Conservation (phyloP, 1,284 basidiomycete species). For the Rhizoctonia solani region DNA sequence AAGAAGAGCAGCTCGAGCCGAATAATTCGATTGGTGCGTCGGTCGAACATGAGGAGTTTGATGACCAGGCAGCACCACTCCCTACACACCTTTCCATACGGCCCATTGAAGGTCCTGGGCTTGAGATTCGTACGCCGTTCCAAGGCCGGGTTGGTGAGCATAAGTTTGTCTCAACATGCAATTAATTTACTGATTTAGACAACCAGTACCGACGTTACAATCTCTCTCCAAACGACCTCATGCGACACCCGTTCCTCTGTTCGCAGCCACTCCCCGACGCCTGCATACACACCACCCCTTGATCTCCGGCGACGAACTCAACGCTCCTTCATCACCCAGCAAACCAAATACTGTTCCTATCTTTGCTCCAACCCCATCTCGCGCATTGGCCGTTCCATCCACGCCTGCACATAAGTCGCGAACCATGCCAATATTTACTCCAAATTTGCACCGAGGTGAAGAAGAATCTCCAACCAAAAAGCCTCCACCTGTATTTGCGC, state of each 20-base stretch:
- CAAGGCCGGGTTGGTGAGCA: slow-evolving; percentile 6
- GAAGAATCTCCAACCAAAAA: slow-evolving; percentile 18
- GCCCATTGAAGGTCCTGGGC: slow-evolving; percentile 15
- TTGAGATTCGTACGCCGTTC: slow-evolving; percentile 23
- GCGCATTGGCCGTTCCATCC: background rate
- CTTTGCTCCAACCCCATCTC: background rate
- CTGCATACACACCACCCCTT: background rate
- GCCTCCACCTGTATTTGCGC: slow-evolving; percentile 16
- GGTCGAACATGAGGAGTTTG: slow-evolving; percentile 1
- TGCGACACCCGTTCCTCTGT: slow-evolving; percentile 1
- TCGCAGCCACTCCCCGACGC: slow-evolving; percentile 22
- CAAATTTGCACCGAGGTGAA: background rate
- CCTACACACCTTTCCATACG: slow-evolving; percentile 8
- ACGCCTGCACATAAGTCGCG: background rate
- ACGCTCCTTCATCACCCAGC: background rate
- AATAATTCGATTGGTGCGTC: background rate
- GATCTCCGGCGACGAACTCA: background rate
- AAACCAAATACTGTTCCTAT: slow-evolving; percentile 1
- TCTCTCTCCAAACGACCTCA: slow-evolving; percentile 22
- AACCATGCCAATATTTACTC: slow-evolving; percentile 3
- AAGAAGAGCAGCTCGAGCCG: background rate
- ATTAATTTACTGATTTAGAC: background rate
- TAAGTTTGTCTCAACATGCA: background rate
- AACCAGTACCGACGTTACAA: slow-evolving; percentile 5
- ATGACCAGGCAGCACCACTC: slow-evolving; percentile 15